A percentile compares a stretch with the other conserved stretches of the same genome.
Evolutionary conservation across 306 rosid species (phyloP).

Genomic region (Cucurbita moschata): DNA sequence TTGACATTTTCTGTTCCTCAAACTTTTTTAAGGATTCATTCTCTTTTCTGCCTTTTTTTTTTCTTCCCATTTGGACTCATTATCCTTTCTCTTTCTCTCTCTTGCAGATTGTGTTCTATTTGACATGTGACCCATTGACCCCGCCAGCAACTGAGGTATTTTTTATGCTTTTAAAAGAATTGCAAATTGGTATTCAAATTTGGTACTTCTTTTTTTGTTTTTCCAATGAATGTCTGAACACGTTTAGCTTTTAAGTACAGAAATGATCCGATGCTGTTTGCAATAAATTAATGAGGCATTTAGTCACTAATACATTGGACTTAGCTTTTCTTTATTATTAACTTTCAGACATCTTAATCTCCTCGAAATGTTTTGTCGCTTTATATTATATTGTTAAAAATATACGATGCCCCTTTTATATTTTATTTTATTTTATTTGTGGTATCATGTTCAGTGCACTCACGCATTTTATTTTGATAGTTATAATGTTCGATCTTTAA

Average conservation of each 20-base stretch:
- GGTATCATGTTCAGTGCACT: not conserved
- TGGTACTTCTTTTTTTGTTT: not conserved
- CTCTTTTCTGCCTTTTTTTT: constrained; percentile 8
- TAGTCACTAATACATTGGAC: constrained; percentile 18
- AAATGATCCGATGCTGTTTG: constrained; percentile 12
- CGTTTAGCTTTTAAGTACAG: constrained; percentile 17
- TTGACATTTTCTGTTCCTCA: constrained; percentile 15
- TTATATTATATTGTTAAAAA: not conserved
- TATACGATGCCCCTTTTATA: not conserved
- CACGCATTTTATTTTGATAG: not conserved
- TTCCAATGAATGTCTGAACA: constrained; percentile 15
- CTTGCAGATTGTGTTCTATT: constrained; percentile 3
- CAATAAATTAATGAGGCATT: constrained; percentile 14
- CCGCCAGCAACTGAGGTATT: constrained; percentile 20
- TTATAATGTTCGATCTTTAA: not conserved
- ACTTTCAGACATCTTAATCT: constrained; percentile 43
- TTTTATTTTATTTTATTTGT: not conserved
- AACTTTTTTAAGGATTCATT: constrained; percentile 28
- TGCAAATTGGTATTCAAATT: constrained; percentile 16
- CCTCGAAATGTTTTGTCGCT: constrained; percentile 36
- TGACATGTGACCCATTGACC: constrained; percentile 22
- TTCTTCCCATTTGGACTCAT: constrained; percentile 14
- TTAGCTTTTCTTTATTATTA: not conserved
- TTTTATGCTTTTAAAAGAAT: constrained; percentile 14
- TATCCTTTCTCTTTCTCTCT: not conserved